These are phyloP conservation scores for Rhododendron kiyosumense DNA, from an alignment of 148 eudicot species.

Conservation along the genomic window DNA sequence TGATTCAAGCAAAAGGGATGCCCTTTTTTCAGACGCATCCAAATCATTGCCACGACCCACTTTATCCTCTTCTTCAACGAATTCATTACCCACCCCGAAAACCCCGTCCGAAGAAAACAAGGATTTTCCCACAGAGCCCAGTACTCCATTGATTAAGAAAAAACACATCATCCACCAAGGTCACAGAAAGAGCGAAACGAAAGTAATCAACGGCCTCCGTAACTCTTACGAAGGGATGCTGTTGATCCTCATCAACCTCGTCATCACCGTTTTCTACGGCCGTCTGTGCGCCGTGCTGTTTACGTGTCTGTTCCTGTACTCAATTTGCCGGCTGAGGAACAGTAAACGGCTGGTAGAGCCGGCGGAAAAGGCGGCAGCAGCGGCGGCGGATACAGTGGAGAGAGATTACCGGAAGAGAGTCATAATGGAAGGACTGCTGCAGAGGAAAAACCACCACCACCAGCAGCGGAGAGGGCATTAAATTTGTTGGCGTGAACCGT, in stretches of 20 bases:
- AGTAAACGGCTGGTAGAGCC: background rate
- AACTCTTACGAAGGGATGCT: background rate
- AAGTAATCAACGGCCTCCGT: background rate
- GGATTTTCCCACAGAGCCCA: background rate
- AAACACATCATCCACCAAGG: background rate
- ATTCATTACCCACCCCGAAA: background rate
- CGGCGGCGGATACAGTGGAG: background rate
- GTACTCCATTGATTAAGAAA: background rate
- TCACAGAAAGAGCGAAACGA: background rate
- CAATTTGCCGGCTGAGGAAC: background rate
- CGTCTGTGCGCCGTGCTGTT: constrained; percentile 15
- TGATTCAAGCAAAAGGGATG: background rate
- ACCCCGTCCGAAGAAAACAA: background rate
- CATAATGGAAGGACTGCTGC: constrained; percentile 22
- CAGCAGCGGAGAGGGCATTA: constrained; percentile 4
- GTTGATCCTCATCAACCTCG: constrained; percentile 7
- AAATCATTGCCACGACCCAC: background rate
- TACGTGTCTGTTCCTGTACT: constrained; percentile 9
- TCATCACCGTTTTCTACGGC: constrained; percentile 16
- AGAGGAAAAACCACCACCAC: constrained; percentile 14
- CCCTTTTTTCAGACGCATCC: background rate
- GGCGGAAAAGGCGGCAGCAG: background rate
- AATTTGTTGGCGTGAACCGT: background rate
- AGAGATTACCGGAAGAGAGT: constrained; percentile 18
- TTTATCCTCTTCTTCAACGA: background rate